These are phyloP conservation scores for Papiliotrema laurentii DNA, from an alignment of 1,284 basidiomycete species.

Conservation along the genomic window DNA sequence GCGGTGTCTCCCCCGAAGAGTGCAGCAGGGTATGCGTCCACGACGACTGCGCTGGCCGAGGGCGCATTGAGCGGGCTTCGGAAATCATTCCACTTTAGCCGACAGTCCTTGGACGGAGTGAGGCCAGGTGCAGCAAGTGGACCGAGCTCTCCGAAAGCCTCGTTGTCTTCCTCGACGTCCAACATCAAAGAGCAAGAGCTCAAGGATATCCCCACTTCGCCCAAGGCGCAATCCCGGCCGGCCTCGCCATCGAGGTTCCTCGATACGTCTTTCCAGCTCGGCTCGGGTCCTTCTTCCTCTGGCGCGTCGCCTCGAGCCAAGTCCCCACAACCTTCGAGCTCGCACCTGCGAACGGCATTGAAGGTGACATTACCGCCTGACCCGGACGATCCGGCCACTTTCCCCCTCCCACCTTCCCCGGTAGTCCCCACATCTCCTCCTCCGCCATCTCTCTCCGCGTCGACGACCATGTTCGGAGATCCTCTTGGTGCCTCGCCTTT, in stretches of 20 bases:
- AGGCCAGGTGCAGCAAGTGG: too few relatives aligned
- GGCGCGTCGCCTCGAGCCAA: conserved; percentile 11
- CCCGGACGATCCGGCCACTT: conserved; percentile 23
- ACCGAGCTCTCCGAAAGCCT: neutral
- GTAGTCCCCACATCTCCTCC: conserved; percentile 6
- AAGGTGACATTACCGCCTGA: neutral
- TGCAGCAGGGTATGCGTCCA: neutral
- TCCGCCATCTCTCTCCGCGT: conserved; percentile 1
- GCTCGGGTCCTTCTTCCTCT: conserved; percentile 16
- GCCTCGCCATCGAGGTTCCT: conserved; percentile 11
- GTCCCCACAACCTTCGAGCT: conserved; percentile 1
- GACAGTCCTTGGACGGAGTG: neutral
- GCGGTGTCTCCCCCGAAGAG: neutral
- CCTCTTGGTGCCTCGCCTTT: conserved; percentile 27
- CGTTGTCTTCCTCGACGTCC: neutral
- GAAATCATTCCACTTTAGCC: conserved; percentile 25
- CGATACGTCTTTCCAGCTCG: conserved; percentile 12
- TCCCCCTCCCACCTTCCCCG: conserved; percentile 32
- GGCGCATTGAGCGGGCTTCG: conserved; percentile 33
- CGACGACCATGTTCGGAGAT: conserved; percentile 14
- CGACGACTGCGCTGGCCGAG: conserved; percentile 21
- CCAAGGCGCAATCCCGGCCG: conserved; percentile 4
- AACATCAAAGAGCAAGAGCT: conserved; percentile 15
- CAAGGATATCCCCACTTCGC: conserved; percentile 21
- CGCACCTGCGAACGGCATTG: neutral